A percentile compares a stretch with the other conserved stretches of the same genome.
These are phyloP conservation scores for Amanita molliuscula DNA, from an alignment of 768 basidiomycete species.

Conservation along the genomic window DNA sequence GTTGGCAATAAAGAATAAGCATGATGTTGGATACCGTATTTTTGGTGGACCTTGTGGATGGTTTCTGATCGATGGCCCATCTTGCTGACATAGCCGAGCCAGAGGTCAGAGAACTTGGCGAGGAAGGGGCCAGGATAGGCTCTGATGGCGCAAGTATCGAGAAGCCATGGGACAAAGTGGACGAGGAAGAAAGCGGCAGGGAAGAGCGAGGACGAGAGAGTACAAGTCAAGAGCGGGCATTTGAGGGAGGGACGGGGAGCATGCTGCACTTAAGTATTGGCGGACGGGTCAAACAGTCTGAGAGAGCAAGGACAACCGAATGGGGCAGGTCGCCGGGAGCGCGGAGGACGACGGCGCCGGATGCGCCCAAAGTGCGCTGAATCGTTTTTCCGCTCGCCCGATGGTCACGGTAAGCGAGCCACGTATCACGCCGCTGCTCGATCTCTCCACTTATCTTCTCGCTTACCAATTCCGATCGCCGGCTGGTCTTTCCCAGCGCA, in stretches of 20 bases:
- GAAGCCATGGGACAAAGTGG: slow-evolving; percentile 40
- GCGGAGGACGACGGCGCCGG: slow-evolving; percentile 16
- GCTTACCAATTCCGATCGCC: slow-evolving; percentile 31
- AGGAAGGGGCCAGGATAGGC: slow-evolving; percentile 57
- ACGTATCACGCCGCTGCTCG: background rate
- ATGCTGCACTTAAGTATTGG: slow-evolving; percentile 1
- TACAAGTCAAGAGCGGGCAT: slow-evolving; percentile 19
- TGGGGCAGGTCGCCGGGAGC: background rate
- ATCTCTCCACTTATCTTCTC: background rate
- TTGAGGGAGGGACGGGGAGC: background rate
- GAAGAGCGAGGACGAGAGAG: slow-evolving; percentile 17
- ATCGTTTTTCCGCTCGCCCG: slow-evolving; percentile 14
- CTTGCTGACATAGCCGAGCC: slow-evolving; percentile 57
- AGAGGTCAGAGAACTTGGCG: slow-evolving; percentile 63
- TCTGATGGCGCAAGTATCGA: slow-evolving; percentile 51
- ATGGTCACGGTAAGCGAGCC: slow-evolving; percentile 33
- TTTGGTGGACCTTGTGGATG: slow-evolving; percentile 64
- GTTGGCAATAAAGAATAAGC: background rate
- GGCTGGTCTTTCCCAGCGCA: slow-evolving; percentile 68
- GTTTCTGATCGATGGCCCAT: slow-evolving; percentile 67
- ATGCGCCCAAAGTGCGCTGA: slow-evolving; percentile 9
- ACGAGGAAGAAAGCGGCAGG: slow-evolving; percentile 21
- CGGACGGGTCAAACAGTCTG: slow-evolving; percentile 1
- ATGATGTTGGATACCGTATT: slow-evolving; percentile 47
- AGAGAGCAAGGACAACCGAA: background rate